phyloP scores from a whole-genome alignment of 108 stramenopile genomes.

The Nitzschia palea region DNA sequence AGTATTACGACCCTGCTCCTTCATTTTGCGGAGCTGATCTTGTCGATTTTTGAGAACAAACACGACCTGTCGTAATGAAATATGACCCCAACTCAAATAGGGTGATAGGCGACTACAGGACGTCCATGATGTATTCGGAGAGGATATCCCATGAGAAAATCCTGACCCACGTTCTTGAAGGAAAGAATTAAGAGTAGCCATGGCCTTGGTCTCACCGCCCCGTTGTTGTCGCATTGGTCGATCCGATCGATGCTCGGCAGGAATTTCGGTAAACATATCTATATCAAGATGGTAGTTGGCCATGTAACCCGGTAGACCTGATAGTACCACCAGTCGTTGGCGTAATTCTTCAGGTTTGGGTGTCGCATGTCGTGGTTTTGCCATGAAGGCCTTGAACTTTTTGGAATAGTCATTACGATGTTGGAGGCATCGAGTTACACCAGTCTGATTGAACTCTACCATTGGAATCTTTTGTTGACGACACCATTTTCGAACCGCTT shows the following conservation, averaged over 20 bases:
- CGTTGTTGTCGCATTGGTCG: conserved; percentile 44
- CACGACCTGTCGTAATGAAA: conserved; percentile 55
- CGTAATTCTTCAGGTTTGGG: conserved; percentile 19
- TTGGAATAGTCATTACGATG: conserved; percentile 56
- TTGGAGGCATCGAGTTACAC: conserved; percentile 57
- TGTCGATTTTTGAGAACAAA: conserved; percentile 35
- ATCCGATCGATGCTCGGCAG: conserved; percentile 48
- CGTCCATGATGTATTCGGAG: conserved; percentile 69
- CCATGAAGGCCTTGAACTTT: conserved; percentile 48
- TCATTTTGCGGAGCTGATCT: conserved; percentile 38
- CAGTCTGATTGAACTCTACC: conserved; percentile 60
- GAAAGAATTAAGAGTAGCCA: conserved; percentile 54
- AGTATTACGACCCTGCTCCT: conserved; percentile 19
- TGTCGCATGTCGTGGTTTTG: conserved; percentile 39
- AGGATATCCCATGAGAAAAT: conserved; percentile 64
- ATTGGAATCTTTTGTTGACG: conserved; percentile 40
- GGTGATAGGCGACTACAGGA: conserved; percentile 63
- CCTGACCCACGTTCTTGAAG: conserved; percentile 46
- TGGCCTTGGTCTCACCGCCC: conserved; percentile 60
- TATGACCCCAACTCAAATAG: conserved; percentile 66
- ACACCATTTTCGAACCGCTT: conserved; percentile 64
- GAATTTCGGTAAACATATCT: conserved; percentile 36
- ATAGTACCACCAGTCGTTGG: conserved; percentile 7
- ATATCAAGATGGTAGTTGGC: neutral
- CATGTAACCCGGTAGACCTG: conserved; percentile 16